Evolutionary conservation across 2,329 filamentous ascomycete species (phyloP).

Genomic region (Trichoderma endophyticum): DNA sequence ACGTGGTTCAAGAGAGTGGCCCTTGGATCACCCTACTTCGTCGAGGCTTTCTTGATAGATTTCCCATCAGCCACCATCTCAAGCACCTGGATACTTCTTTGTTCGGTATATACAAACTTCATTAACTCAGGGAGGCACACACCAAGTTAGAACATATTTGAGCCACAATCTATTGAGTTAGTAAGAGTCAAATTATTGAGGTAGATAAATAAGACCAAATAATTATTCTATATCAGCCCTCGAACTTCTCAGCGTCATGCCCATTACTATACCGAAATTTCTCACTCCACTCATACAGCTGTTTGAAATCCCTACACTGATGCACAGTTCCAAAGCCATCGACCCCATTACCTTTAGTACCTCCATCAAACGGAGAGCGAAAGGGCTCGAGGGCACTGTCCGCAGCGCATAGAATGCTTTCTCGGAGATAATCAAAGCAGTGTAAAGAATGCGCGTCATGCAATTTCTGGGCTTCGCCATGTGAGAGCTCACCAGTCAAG

Average conservation of each 20-base stretch:
- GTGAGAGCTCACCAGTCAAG: background rate
- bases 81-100: no score
- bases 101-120: no score
- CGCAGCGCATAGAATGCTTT: conserved; percentile 3
- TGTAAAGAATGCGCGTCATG: background rate
- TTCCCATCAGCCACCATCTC: no score
- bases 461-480: background rate
- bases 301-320: background rate
- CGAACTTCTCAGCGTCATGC: conserved; percentile 3
- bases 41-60: no score
- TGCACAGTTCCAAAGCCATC: conserved; percentile 7
- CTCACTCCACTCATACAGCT: conserved; percentile 2
- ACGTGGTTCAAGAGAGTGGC: no score
- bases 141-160: no score
- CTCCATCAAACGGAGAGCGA: conserved; percentile 1
- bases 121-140: no score
- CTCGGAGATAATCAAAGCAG: conserved; percentile 4
- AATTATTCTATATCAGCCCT: background rate
- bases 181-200: no score
- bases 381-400: background rate
- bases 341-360: conserved; percentile 1
- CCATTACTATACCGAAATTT: background rate
- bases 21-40: no score
- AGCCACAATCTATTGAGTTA: no score
- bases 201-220: no score